A percentile compares a stretch with the other conserved stretches of the same genome.
These are phyloP conservation scores for Phytophthora chlamydospora DNA, from an alignment of 352 stramenopile species.

Conservation along the genomic window DNA sequence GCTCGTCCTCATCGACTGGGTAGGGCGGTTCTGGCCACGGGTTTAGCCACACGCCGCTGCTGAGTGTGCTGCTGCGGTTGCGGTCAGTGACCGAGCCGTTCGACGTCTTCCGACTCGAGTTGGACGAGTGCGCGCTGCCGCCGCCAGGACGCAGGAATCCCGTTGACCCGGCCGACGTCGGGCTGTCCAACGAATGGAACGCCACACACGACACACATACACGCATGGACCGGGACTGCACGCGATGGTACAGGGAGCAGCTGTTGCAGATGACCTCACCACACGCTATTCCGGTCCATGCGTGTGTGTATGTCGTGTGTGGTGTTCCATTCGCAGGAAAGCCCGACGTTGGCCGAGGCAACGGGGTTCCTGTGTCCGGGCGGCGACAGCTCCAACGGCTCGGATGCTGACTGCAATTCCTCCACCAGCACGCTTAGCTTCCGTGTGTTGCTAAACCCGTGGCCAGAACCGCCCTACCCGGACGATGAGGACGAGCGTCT, in stretches of 20 bases:
- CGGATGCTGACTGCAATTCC: constrained; percentile 39
- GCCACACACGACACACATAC: constrained; percentile 87
- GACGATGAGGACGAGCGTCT: constrained; percentile 83
- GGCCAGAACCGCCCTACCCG: constrained; percentile 82
- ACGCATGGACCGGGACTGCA: constrained; percentile 85
- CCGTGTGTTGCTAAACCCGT: constrained; percentile 79
- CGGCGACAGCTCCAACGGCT: constrained; percentile 54
- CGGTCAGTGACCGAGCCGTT: constrained; percentile 44
- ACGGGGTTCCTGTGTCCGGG: constrained; percentile 42
- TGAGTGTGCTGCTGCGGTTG: constrained; percentile 64
- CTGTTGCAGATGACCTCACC: constrained; percentile 88
- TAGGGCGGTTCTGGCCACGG: constrained; percentile 85
- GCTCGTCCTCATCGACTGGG: constrained; percentile 80
- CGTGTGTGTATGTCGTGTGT: constrained; percentile 87
- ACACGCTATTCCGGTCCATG: constrained; percentile 81
- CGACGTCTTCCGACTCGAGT: constrained; percentile 22
- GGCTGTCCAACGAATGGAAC: constrained; percentile 83
- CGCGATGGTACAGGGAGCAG: constrained; percentile 84
- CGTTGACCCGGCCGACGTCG: constrained; percentile 62
- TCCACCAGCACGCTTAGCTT: constrained; percentile 66
- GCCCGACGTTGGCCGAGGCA: constrained; percentile 65
- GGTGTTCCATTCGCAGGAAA: constrained; percentile 83
- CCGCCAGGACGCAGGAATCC: constrained; percentile 40
- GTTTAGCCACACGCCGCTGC: constrained; percentile 78
- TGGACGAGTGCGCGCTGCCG: constrained; percentile 13